Percentiles rank a stretch among this genome's conserved stretches.
Evolutionary conservation across 257 asterid species (phyloP).

Genomic region (Fraxinus americana): DNA sequence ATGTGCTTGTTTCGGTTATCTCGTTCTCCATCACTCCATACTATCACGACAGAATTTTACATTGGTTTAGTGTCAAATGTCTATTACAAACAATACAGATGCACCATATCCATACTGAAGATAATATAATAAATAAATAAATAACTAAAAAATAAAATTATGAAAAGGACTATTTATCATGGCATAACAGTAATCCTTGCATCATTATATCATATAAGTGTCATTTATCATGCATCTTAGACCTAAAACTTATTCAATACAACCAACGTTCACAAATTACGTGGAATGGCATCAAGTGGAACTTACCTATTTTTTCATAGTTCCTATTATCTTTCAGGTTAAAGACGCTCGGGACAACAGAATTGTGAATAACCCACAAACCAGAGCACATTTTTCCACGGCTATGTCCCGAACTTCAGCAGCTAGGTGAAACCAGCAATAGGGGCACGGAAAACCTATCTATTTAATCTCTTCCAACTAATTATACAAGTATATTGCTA

Average conservation of each 20-base stretch:
- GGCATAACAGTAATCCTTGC: neutral
- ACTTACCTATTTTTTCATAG: neutral
- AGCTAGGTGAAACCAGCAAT: neutral
- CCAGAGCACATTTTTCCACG: too few species aligned
- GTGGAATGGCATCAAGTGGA: neutral
- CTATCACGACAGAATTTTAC: conserved; percentile 59
- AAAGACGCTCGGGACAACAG: neutral
- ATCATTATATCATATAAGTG: neutral
- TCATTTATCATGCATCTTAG: conserved; percentile 9
- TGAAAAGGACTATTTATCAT: conserved; percentile 3
- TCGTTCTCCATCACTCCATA: conserved; percentile 87
- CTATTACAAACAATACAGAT: conserved; percentile 20
- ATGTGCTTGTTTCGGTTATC: conserved; percentile 96
- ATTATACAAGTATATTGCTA: neutral
- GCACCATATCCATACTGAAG: conserved; percentile 16
- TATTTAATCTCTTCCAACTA: neutral
- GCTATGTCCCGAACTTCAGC: neutral
- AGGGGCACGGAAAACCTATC: neutral
- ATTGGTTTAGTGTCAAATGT: conserved; percentile 31
- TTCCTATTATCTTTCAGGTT: neutral
- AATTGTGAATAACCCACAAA: neutral
- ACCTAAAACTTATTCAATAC: neutral
- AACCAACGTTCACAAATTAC: conserved; percentile 1
- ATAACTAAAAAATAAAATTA: neutral
- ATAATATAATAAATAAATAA: neutral